phyloP scores from a whole-genome alignment of 805 yeast species.

The Blastobotrys muscicola region DNA sequence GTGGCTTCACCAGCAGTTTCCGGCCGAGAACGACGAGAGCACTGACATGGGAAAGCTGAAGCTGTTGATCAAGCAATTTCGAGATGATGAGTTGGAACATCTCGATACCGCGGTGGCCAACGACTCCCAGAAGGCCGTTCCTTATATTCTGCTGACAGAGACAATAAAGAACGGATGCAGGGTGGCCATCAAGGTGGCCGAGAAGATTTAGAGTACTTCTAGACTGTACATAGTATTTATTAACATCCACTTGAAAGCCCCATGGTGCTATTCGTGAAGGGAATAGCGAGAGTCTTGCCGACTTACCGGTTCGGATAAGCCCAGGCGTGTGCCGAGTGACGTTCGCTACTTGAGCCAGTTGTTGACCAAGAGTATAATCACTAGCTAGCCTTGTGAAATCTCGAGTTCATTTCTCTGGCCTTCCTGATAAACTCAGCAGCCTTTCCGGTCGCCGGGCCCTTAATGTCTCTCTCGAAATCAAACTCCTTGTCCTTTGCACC shows the following conservation, averaged over 20 bases:
- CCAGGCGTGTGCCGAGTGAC: too few relatives aligned
- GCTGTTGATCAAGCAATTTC: slow-evolving; percentile 56
- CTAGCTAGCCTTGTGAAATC: background rate
- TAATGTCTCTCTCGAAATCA: background rate
- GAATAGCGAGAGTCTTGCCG: too few relatives aligned
- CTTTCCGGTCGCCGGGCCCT: background rate
- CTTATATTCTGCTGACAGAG: slow-evolving; percentile 83
- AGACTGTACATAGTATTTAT: background rate
- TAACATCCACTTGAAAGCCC: background rate
- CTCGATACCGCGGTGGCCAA: slow-evolving; percentile 85
- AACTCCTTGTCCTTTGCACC: slow-evolving; percentile 1
- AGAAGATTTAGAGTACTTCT: slow-evolving; percentile 44
- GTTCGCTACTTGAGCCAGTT: too few relatives aligned
- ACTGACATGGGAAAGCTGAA: slow-evolving; percentile 52
- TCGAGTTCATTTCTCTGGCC: background rate
- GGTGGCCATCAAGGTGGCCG: slow-evolving; percentile 89
- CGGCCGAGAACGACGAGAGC: slow-evolving; percentile 36
- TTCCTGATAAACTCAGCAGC: background rate
- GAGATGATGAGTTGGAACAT: slow-evolving; percentile 95
- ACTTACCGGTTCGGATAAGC: too few relatives aligned
- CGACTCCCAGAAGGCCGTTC: slow-evolving; percentile 89
- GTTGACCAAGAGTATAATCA: too few relatives aligned
- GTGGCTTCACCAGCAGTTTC: slow-evolving; percentile 57
- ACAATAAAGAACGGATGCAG: slow-evolving; percentile 72
- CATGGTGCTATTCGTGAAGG: too few relatives aligned